Base-by-base conservation (phyloP, 129 eudicot species). In the Artemisia tridentata region DNA sequence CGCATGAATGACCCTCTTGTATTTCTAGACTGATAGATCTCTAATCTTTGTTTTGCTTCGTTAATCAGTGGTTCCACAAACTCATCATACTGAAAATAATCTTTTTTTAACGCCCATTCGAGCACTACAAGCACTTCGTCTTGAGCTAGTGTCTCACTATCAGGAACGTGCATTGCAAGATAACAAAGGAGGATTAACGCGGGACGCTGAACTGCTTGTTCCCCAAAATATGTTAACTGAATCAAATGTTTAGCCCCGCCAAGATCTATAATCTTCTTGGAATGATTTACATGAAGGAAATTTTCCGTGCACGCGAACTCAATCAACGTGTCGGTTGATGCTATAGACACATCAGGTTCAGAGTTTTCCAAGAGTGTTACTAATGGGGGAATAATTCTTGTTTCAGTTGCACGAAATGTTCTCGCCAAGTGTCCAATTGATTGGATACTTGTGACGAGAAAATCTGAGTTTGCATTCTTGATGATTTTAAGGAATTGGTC, bases 371-470 rank as follows among this genome's bases (percentile, higher is more conserved):
- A 73, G 43, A 86, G 82, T 63, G 25, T 58, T 5, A 86, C 88
- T n/a, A 86, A 53, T 0, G 87, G 87, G 3, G 76, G 73, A 13
- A 86, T 80, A 4, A 86, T 77, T 56, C 87, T 52, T 6, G 87
- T 77, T 77, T 86, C 91, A 12, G 88, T 82, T 0, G 91, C 91
- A 12, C 91, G 76, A 64, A 86, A 86, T 1, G 88, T 86, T 77
- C 88, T 77, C 9, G 91, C 85, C 27, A 86, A 60, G 46, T 80
- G 73, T 2, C 91, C 91, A 11, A 86, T 70, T 15, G 88, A 62
- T 38, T 41, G 82, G 63, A 83, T 63, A 54, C 84, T 61, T 15
- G 87, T 85, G 51, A 78, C 38, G 5, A 83, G 63, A 52, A 86
- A 78, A 13, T 86, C 85, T 0, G 88, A 78, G 21, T 80, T 75